These are phyloP conservation scores for Apiospora marii DNA, from an alignment of 2,329 filamentous ascomycete species.

Conservation along the genomic window DNA sequence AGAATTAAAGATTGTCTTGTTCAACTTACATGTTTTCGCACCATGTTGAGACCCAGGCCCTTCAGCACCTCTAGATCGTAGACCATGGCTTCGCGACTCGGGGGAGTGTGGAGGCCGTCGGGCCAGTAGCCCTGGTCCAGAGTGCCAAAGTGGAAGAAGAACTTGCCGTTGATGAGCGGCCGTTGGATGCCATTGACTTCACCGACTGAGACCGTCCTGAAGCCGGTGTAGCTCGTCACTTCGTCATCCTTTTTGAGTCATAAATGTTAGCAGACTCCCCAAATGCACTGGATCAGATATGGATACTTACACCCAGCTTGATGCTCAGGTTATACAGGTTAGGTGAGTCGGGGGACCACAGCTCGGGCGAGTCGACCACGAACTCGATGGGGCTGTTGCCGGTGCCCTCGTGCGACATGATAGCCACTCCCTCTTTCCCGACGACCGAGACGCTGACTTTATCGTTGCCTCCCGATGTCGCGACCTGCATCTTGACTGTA, in stretches of 20 bases:
- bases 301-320: conserved; percentile 43
- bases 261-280: no score
- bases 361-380: conserved; percentile 58
- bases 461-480: conserved; percentile 49
- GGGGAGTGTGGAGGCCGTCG: conserved; percentile 71
- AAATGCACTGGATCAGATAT: no score
- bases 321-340: conserved; percentile 70
- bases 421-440: conserved; percentile 46
- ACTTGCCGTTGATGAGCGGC: conserved; percentile 73
- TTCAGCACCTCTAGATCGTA: conserved; percentile 72
- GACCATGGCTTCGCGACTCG: conserved; percentile 71
- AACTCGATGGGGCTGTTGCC: conserved; percentile 63
- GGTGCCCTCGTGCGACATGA: conserved; percentile 53
- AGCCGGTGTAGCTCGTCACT: conserved; percentile 72
- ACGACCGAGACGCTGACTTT: conserved; percentile 46
- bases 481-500: conserved; percentile 63
- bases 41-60: conserved; percentile 71
- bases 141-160: conserved; percentile 72
- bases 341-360: conserved; percentile 72
- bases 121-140: conserved; percentile 78
- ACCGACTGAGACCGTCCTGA: conserved; percentile 68
- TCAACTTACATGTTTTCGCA: conserved; percentile 70
- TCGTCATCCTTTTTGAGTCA: conserved; percentile 50
- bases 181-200: conserved; percentile 65
- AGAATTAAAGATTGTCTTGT: background rate